phyloP scores from a whole-genome alignment of 2,329 filamentous ascomycete species.

The Exophiala mesophila region DNA sequence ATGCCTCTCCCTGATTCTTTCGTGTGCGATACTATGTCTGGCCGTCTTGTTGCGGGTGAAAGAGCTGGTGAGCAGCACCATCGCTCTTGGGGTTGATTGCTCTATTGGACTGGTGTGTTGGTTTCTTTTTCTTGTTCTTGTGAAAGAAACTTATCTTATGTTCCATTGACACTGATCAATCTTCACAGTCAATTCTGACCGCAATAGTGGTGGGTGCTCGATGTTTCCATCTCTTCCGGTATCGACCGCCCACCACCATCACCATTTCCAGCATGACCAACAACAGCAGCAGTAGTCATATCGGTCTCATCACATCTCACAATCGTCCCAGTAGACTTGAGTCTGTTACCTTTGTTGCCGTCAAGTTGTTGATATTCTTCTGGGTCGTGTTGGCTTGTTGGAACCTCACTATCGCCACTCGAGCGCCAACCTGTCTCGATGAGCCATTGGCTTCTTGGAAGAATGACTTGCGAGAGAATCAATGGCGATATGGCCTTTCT shows the following conservation, averaged over 20 bases:
- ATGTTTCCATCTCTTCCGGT: constrained; percentile 11
- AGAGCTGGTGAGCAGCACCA: constrained; percentile 11
- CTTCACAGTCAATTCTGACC: constrained; percentile 14
- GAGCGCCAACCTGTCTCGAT: constrained; percentile 14
- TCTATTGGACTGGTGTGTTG: constrained; percentile 18
- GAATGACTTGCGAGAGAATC: constrained; percentile 7
- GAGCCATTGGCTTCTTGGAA: constrained; percentile 7
- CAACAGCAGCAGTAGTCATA: neutral
- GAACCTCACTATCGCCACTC: constrained; percentile 14
- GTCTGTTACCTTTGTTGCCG: constrained; percentile 1
- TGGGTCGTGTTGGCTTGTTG: constrained; percentile 16
- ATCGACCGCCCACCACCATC: too few species aligned
- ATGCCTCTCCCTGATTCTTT: constrained; percentile 7
- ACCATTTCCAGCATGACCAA: too few species aligned
- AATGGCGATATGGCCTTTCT: constrained; percentile 15
- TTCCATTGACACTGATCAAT: too few species aligned
- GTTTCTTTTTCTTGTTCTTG: too few species aligned
- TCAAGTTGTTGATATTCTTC: constrained; percentile 14
- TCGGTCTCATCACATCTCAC: neutral
- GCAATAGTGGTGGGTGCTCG: constrained; percentile 10
- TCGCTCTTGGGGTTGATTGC: constrained; percentile 13
- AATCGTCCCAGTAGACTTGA: constrained; percentile 6
- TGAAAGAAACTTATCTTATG: too few species aligned
- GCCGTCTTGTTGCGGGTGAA: constrained; percentile 10
- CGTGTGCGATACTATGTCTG: constrained; percentile 11